Base-by-base conservation (phyloP, 2,329 filamentous ascomycete genomes). In the Bipolaris bicolor region DNA sequence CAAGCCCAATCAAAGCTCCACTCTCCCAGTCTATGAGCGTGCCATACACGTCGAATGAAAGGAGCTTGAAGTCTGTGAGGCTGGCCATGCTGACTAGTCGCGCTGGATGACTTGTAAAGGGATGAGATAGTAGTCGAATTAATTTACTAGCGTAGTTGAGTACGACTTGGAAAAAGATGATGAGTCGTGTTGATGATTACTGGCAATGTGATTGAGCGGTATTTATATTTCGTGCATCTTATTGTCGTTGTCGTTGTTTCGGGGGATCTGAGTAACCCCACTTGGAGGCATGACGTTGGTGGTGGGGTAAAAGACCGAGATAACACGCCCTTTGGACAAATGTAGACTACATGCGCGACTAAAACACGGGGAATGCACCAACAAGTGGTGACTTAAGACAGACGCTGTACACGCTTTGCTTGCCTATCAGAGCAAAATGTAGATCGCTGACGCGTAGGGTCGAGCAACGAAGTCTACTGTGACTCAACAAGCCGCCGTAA, bases 1-100 rank as follows among this genome's bases (percentile, higher is more conserved):
- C 70, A 1, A 92, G 80, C 3, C 83, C 80, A 2, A 75, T 63
- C 49, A 83, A 75, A 55, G 91, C 83, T 57, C 89, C 89, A n/a
- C 78, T 72, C 73, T 92, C 88, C 89, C 89, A 92, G 79, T 93
- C 89, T 58, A 93, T 85, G 3, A 93, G 82, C 0, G 90, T 94
- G 73, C 90, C 90, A 74, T 90, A 93, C 79, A 90, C 87, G 76
- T 94, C 90, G 76, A 93, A 92, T 67, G 86, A 87, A 48, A 91
- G 84, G 57, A 85, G 76, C 22, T 76, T 77, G 71, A 80, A 83
- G 51, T 77, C 69, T 29, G 69, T 75, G 29, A 78, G 70, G 34
- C 70, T 73, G 18, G 71, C 65, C 71, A 75, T 75, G 39, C 9
- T 54, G 48, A 40, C 5, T 52, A 31, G 22, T 16, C 15, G 15